Evolutionary conservation across 225 moss, liverwort and hornwort genomes (phyloP).

Genomic region (Takakia lepidozioides): DNA sequence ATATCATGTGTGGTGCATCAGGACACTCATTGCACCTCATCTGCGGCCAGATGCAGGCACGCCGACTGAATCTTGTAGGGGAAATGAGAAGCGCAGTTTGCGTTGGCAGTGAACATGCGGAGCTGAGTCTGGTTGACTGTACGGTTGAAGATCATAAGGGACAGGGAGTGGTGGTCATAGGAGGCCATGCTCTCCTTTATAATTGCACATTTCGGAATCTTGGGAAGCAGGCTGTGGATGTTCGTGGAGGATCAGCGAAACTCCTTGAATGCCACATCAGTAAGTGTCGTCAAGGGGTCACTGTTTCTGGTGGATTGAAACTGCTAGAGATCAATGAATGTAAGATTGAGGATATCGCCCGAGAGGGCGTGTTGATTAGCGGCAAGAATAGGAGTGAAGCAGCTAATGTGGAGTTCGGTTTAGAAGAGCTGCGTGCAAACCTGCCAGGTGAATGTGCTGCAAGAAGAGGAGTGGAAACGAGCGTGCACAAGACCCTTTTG

Average conservation of each 20-base stretch:
- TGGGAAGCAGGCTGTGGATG: conserved; percentile 4
- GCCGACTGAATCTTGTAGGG: conserved; percentile 1
- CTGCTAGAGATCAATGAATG: conserved; percentile 2
- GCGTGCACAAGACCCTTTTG: too few relatives aligned
- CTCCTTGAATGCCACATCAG: background rate
- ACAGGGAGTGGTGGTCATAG: background rate
- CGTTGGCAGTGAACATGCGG: background rate
- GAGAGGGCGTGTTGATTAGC: conserved; percentile 5
- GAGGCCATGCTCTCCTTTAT: conserved; percentile 1
- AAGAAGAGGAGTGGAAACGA: background rate
- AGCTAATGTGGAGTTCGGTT: conserved; percentile 2
- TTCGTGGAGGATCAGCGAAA: conserved; percentile 5
- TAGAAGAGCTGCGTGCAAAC: too few relatives aligned
- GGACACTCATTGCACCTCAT: background rate
- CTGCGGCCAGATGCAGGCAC: background rate
- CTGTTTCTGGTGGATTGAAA: background rate
- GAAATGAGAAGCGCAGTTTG: conserved; percentile 1
- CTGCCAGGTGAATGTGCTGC: too few relatives aligned
- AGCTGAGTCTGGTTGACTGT: conserved; percentile 3
- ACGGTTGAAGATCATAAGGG: background rate
- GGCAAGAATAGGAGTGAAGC: conserved; percentile 1
- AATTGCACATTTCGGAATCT: conserved; percentile 1
- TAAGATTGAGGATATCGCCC: conserved; percentile 2
- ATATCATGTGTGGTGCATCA: background rate
- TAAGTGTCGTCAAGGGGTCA: conserved; percentile 1